Evolutionary conservation across 169 alveolate species (phyloP).

Genomic region (Plasmodium gallinaceum): DNA sequence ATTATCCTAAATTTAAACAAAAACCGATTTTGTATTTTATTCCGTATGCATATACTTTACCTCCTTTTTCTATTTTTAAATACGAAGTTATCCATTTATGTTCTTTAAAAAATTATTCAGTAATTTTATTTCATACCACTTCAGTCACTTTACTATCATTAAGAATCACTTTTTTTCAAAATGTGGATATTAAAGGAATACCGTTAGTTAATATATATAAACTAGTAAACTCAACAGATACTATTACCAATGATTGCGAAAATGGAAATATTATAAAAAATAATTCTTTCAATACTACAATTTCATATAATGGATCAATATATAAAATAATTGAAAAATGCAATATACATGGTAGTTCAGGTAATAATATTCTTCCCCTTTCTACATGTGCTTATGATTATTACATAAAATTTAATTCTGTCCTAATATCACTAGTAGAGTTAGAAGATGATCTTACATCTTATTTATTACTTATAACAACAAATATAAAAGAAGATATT

Average conservation of each 20-base stretch:
- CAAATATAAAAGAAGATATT: slow-evolving; percentile 74
- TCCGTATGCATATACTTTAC: slow-evolving; percentile 64
- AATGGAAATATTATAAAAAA: slow-evolving; percentile 44
- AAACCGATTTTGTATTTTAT: slow-evolving; percentile 67
- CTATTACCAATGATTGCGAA: slow-evolving; percentile 10
- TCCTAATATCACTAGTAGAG: slow-evolving; percentile 56
- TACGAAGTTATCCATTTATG: slow-evolving; percentile 37
- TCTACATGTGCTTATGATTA: slow-evolving; percentile 77
- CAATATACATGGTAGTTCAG: slow-evolving; percentile 69
- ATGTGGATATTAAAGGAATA: slow-evolving; percentile 66
- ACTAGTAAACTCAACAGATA: slow-evolving; percentile 12
- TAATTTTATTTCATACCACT: slow-evolving; percentile 34
- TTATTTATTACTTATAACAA: slow-evolving; percentile 59
- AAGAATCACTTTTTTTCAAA: slow-evolving; percentile 52
- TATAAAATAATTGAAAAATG: slow-evolving; percentile 59
- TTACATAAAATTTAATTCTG: slow-evolving; percentile 65
- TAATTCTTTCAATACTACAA: slow-evolving; percentile 31
- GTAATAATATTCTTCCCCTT: slow-evolving; percentile 64
- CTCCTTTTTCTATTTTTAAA: slow-evolving; percentile 68
- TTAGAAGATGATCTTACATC: slow-evolving; percentile 31
- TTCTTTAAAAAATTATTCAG: slow-evolving; percentile 75
- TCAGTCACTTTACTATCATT: slow-evolving; percentile 43
- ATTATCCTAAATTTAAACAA: slow-evolving; percentile 52
- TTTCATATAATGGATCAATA: slow-evolving; percentile 23
- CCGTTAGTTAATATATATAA: slow-evolving; percentile 74